Evolutionary conservation across 345 rosid species (phyloP), one percentile per base, ranked within the genome.

Genomic region (Anastatica hierochuntica): DNA sequence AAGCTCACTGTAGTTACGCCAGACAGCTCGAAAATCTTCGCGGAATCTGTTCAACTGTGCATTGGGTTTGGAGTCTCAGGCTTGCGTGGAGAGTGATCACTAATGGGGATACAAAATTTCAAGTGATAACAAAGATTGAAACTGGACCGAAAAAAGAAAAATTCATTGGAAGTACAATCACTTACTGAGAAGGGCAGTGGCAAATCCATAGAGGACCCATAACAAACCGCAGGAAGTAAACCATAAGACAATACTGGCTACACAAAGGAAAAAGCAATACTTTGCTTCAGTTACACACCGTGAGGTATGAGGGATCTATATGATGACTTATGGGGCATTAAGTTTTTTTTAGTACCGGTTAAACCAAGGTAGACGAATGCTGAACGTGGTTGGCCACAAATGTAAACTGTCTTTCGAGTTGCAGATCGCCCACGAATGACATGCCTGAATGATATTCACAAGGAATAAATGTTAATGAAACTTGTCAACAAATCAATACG

Each of bases 11-110:
- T n/a, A n/a, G n/a, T n/a, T n/a, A n/a, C n/a, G n/a, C n/a, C n/a
- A n/a, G n/a, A n/a, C n/a, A n/a, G n/a, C 72, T 2, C 72, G 49
- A 57, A 67, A 67, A 7, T 67, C 72, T 60, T 67, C 72, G 48
- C 72, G 72, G 52, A 67, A 67, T 30, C 67, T 67, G 60, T 67
- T 67, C 67, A 67, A 20, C 18, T 67, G 72, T 46, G 72, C 72
- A 45, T 67, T 67, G 38, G 60, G 72, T 62, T 67, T 67, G 17
- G 72, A 67, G 53, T 67, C 72, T 53, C 26, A 67, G 39, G 52
- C 57, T 67, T 17, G 72, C 72, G 14, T 67, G 72, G 60, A 67
- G 72, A 21, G 42, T 14, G 55, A 60, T 67, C 50, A 45, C 72
- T 67, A 59, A 2, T 31, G 15, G n/a, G n/a, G n/a, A n/a, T n/a